phyloP scores from a whole-genome alignment of 805 yeast species.

The Kuraishia hungarica region DNA sequence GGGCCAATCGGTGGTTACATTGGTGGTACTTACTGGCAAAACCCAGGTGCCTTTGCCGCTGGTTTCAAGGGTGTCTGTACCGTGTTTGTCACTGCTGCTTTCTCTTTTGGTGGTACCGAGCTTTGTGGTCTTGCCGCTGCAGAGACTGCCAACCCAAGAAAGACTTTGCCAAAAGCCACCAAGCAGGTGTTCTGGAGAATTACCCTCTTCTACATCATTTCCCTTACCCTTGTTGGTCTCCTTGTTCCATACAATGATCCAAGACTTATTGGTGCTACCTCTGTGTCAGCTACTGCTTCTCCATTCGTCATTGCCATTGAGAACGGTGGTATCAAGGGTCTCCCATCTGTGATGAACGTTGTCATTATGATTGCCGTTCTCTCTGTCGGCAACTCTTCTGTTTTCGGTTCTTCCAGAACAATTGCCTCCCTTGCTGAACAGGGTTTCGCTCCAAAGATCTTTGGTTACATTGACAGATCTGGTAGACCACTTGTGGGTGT shows the following conservation, averaged over 20 bases:
- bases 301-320: slow-evolving; percentile 71
- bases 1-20: slow-evolving; percentile 49
- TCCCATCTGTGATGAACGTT: slow-evolving; percentile 68
- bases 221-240: slow-evolving; percentile 46
- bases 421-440: slow-evolving; percentile 63
- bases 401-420: slow-evolving; percentile 65
- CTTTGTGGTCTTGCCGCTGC: slow-evolving; percentile 59
- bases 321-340: slow-evolving; percentile 50
- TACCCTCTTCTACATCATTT: slow-evolving; percentile 45
- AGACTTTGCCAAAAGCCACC: slow-evolving; percentile 53
- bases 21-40: slow-evolving; percentile 51
- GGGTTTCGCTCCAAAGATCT: slow-evolving; percentile 54
- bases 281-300: slow-evolving; percentile 49
- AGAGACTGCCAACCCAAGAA: slow-evolving; percentile 54
- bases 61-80: slow-evolving; percentile 59
- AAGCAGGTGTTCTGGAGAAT: slow-evolving; percentile 62
- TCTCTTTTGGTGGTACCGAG: slow-evolving; percentile 63
- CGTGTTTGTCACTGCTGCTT: slow-evolving; percentile 54
- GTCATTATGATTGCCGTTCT: slow-evolving; percentile 65
- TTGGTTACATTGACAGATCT: slow-evolving; percentile 62
- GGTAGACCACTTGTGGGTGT: slow-evolving; percentile 78
- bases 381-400: slow-evolving; percentile 72
- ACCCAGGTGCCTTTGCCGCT: slow-evolving; percentile 47
- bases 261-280: slow-evolving; percentile 35
- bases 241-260: slow-evolving; percentile 49